A percentile compares a stretch with the other conserved stretches of the same genome.
phyloP scores from a whole-genome alignment of 163 green algal species.

The Prototheca stagnorum region DNA sequence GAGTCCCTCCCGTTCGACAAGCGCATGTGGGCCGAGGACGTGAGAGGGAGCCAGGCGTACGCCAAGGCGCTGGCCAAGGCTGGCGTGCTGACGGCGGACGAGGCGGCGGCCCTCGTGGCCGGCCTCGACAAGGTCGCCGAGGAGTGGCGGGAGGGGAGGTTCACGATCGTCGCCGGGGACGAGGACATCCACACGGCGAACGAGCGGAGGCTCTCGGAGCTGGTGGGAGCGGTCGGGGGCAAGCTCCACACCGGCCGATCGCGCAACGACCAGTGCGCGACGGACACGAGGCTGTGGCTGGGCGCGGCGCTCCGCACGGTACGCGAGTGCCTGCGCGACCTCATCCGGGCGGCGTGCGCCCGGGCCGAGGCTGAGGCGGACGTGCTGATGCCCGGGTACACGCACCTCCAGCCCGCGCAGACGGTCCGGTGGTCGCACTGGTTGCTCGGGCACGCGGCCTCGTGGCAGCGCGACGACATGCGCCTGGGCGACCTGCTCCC shows the following conservation, averaged over 20 bases:
- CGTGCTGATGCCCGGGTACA: constrained; percentile 96
- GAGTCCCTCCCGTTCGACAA: constrained; percentile 90
- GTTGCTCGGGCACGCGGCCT: constrained; percentile 75
- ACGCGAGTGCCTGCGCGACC: constrained; percentile 43
- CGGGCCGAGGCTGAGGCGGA: constrained; percentile 72
- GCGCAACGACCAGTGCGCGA: constrained; percentile 96
- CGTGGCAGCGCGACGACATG: constrained; percentile 88
- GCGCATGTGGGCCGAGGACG: constrained; percentile 90
- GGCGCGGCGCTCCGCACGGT: constrained; percentile 49
- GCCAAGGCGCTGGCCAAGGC: constrained; percentile 73
- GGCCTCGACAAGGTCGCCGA: constrained; percentile 41
- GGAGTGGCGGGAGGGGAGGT: constrained; percentile 56
- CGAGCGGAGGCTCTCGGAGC: constrained; percentile 81
- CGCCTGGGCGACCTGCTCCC: constrained; percentile 71
- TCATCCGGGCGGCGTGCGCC: constrained; percentile 59
- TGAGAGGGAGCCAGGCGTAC: constrained; percentile 84
- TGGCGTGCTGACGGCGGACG: constrained; percentile 77
- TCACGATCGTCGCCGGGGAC: constrained; percentile 67
- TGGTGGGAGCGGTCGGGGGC: constrained; percentile 71
- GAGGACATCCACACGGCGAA: constrained; percentile 99
- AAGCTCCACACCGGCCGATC: constrained; percentile 96
- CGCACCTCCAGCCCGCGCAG: constrained; percentile 87
- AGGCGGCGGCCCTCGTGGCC: constrained; percentile 57
- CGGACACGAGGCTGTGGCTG: constrained; percentile 92
- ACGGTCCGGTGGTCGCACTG: constrained; percentile 90